Base-by-base conservation (phyloP, 768 basidiomycete species). In the Porphyrellus cyaneotinctus region DNA sequence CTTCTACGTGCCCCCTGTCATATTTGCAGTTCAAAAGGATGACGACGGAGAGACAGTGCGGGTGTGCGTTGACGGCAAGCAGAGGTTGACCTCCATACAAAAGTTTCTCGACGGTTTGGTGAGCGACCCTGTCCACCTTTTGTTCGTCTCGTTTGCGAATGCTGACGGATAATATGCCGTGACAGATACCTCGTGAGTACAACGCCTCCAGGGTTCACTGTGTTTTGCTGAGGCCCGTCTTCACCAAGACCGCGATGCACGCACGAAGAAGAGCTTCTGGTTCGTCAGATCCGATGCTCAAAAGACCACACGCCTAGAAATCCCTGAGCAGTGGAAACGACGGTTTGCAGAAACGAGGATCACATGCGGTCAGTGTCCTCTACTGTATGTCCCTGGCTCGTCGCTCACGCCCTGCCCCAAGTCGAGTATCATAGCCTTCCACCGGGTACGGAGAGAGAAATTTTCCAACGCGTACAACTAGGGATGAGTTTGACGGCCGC, bases 381-480 rank as follows among this genome's bases (percentile, higher is more conserved):
- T 18, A 26, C 23, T 13, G 17, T 17, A 35, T 18, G 20, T 23
- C 26, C 23, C 22, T 45, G 28, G 1, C 14, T 24, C n/a, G 17
- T 36, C 23, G 17, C 37, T 50, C 33, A 60, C 28, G 10, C 10
- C 28, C 11, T 28, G 2, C 41, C 9, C 12, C 20, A 49, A 91
- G 89, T 89, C 43, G 87, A 90, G 67, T 92, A 91, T 58, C 67
- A 72, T 32, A 65, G 73, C 26, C 70, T 92, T 1, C 65, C 75
- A 2, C 74, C 79, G 13, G 73, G 74, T 6, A 71, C 75, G 5
- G 88, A 92, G 66, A 80, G 89, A 44, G 90, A 92, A 48, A 84
- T 91, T 20, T 90, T 89, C 62, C 85, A 88, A 59, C 76, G 91
- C 24, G 90, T 93, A 15, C 91, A 93, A 59, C 67, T 92, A 36